Percentiles rank a stretch among this genome's conserved stretches.
Evolutionary conservation across 1,139 yeast genomes (phyloP).

Genomic region (Candida tropicalis): DNA sequence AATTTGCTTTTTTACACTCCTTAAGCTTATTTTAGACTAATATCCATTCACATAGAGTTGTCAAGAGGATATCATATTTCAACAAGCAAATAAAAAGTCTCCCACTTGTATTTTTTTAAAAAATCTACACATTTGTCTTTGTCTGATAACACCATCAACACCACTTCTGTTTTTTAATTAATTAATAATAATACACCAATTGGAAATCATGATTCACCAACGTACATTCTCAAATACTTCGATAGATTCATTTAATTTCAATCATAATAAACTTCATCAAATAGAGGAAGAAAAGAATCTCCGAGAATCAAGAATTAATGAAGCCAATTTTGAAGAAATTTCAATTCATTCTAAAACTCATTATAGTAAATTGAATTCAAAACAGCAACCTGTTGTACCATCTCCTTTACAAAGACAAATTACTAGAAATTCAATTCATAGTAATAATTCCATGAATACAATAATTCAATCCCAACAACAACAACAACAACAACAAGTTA

Average conservation of each 20-base stretch:
- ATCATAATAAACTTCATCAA: conserved; percentile 1
- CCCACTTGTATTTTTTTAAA: too few species aligned
- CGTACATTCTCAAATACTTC: conserved; percentile 7
- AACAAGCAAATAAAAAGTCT: too few species aligned
- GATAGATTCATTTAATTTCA: conserved; percentile 5
- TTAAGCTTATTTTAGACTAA: too few species aligned
- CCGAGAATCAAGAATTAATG: conserved; percentile 1
- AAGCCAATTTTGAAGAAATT: conserved; percentile 8
- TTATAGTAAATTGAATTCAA: not conserved
- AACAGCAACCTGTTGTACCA: conserved; percentile 14
- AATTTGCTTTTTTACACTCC: too few species aligned
- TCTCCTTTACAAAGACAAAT: conserved; percentile 23
- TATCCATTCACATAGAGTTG: too few species aligned
- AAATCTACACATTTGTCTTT: not conserved
- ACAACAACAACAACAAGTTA: conserved; percentile 4
- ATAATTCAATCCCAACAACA: conserved; percentile 2
- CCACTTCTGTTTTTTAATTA: too few species aligned
- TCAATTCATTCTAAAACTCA: conserved; percentile 3
- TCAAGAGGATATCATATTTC: too few species aligned
- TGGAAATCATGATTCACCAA: conserved; percentile 5
- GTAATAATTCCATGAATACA: conserved; percentile 15
- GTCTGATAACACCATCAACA: not conserved
- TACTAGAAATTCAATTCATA: conserved; percentile 23
- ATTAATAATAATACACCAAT: not conserved
- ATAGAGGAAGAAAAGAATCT: not conserved